A percentile compares a stretch with the other conserved stretches of the same genome.
phyloP scores from a whole-genome alignment of 345 rosid species.

The Dipteronia sinensis region DNA sequence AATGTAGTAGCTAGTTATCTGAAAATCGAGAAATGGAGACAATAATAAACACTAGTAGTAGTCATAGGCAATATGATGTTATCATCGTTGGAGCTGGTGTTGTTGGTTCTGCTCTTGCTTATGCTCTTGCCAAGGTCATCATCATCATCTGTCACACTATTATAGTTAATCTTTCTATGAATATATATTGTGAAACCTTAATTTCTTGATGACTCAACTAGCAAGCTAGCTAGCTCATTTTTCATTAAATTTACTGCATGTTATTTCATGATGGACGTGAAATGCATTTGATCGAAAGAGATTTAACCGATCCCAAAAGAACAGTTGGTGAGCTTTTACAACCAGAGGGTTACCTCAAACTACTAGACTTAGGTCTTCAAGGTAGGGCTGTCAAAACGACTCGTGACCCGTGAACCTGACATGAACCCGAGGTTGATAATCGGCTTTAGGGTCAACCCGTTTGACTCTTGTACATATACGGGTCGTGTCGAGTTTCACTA shows the following conservation, averaged over 20 bases:
- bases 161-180: no score
- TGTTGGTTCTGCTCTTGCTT: conserved; percentile 66
- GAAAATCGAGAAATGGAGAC: not conserved
- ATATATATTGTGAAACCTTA: not conserved
- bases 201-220: no score
- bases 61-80: conserved; percentile 18
- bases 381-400: no score
- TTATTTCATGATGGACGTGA: conserved; percentile 44
- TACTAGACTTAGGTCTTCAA: conserved; percentile 55
- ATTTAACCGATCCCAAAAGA: conserved; percentile 51
- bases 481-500: no score
- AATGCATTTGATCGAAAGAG: conserved; percentile 63
- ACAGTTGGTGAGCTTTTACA: conserved; percentile 65
- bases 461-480: no score
- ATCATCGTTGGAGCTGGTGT: conserved; percentile 52
- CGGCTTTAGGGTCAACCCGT: no score
- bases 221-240: no score
- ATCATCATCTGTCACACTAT: no score
- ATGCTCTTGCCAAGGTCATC: conserved; percentile 50
- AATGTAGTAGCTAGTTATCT: no score
- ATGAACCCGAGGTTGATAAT: no score
- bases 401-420: no score
- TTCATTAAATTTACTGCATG: not conserved
- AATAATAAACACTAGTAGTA: no score
- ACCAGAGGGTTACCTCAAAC: conserved; percentile 64